Base-by-base conservation (phyloP, 345 rosid genomes). In the Durio zibethinus region DNA sequence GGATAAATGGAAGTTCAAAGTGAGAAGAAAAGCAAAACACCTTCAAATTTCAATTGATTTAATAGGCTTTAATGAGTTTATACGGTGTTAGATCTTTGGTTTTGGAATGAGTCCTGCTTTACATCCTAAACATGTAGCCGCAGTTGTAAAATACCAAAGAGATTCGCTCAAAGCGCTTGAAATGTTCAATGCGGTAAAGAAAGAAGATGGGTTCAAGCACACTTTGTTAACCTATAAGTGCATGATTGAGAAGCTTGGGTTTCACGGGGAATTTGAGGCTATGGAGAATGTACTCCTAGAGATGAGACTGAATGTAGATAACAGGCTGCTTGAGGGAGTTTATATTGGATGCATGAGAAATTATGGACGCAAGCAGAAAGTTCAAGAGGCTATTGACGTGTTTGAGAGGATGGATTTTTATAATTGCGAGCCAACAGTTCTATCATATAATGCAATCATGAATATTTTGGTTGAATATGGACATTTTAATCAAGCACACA, bases 391-490 rank as follows among this genome's bases (percentile, higher is more conserved):
- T 45, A 91, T 92, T 7, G 83, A 92, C 77, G 88, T 91, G 75
- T 96, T 96, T 84, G 94, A 93, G 84, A 95, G 98, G 82, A 90
- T 92, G 98, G 98, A 92, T 63, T 93, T 96, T 80, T 92, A 92
- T 42, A 82, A 82, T 65, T 93, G 97, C 21, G 87, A 83, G 82
- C 93, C 91, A 0, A 89, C 97, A 0, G 91, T 93, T 71, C 82
- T 85, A 76, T 92, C 99, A 38, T 86, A 90, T 62, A 93, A 92
- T 66, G 83, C 93, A 5, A 89, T 93, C 66, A 95, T 93, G 98
- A 91, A 93, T 90, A 62, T 95, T 61, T 82, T 93, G 86, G 92
- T 95, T 12, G 97, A 90, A 76, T 70, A 79, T 76, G 85, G 85
- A 0, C 88, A 92, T 86, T 87, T 85, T 78, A 82, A 87, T 85